Conservation (phyloP, 345 rosid genomes). For the Dipteronia dyeriana region DNA sequence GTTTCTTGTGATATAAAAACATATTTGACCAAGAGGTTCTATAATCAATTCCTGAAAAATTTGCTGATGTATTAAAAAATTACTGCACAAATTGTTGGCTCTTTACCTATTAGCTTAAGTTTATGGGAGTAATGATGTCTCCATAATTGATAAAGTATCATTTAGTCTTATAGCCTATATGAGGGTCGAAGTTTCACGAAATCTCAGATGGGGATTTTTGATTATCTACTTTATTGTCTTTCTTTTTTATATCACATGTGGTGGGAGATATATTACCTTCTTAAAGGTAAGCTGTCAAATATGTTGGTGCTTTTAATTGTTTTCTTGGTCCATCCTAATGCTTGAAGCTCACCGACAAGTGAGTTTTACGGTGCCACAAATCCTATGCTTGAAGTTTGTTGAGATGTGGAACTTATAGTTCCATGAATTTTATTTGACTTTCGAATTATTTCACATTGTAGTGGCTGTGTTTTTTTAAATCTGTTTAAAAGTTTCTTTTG, state of each 20-base stretch:
- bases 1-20: not conserved
- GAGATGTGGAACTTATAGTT: not conserved
- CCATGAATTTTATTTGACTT: not conserved
- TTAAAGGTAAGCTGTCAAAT: not conserved
- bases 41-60: not conserved
- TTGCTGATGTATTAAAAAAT: no score
- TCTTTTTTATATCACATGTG: not conserved
- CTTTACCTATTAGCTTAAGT: not conserved
- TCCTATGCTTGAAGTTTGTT: not conserved
- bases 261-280: not conserved
- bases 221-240: not conserved
- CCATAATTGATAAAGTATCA: not conserved
- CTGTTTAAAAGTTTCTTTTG: constrained; percentile 15
- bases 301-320: not conserved
- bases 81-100: not conserved
- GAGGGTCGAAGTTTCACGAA: not conserved
- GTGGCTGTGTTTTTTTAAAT: not conserved
- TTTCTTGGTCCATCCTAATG: not conserved
- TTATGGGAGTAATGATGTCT: not conserved
- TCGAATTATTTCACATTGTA: constrained; percentile 1
- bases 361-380: not conserved
- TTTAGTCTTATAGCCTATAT: not conserved
- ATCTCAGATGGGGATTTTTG: not conserved
- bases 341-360: not conserved
- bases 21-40: not conserved